Conservation (phyloP, 2,329 filamentous ascomycete species). For the Cordyceps militaris region DNA sequence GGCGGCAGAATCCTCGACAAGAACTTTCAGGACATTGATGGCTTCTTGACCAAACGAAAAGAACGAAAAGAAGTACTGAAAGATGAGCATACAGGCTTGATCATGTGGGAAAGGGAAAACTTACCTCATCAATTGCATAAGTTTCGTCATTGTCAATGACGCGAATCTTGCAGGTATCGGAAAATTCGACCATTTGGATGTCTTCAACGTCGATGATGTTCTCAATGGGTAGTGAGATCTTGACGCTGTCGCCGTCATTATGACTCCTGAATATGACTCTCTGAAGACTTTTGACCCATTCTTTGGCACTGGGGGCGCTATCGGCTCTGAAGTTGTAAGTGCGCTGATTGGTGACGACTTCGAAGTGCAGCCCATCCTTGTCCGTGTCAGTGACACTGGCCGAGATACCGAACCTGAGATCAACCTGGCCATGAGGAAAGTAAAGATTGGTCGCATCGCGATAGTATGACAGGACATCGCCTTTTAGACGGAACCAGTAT, state of each 20-base stretch:
- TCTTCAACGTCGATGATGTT: slow-evolving; percentile 92
- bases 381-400: slow-evolving; percentile 72
- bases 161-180: slow-evolving; percentile 87
- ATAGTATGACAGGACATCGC: slow-evolving; percentile 87
- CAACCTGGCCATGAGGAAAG: slow-evolving; percentile 86
- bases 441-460: slow-evolving; percentile 77
- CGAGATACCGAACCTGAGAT: slow-evolving; percentile 84
- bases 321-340: slow-evolving; percentile 87
- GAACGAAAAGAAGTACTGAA: slow-evolving; percentile 91
- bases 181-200: slow-evolving; percentile 81
- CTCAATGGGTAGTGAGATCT: slow-evolving; percentile 82
- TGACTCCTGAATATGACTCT: slow-evolving; percentile 93
- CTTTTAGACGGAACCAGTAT: slow-evolving; percentile 91
- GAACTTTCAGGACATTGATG: slow-evolving; percentile 65
- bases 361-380: slow-evolving; percentile 70
- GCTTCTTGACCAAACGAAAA: slow-evolving; percentile 82
- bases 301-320: slow-evolving; percentile 77
- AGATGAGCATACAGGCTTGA: slow-evolving; percentile 6
- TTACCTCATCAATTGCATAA: slow-evolving; percentile 87
- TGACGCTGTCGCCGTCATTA: slow-evolving; percentile 95
- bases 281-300: slow-evolving; percentile 93
- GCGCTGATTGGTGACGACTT: slow-evolving; percentile 72
- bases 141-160: slow-evolving; percentile 92
- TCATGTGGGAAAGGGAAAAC: slow-evolving; percentile 14
- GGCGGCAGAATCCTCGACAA: slow-evolving; percentile 58